Base-by-base conservation (phyloP, 2,329 filamentous ascomycete genomes). In the Aspergillus jensenii region DNA sequence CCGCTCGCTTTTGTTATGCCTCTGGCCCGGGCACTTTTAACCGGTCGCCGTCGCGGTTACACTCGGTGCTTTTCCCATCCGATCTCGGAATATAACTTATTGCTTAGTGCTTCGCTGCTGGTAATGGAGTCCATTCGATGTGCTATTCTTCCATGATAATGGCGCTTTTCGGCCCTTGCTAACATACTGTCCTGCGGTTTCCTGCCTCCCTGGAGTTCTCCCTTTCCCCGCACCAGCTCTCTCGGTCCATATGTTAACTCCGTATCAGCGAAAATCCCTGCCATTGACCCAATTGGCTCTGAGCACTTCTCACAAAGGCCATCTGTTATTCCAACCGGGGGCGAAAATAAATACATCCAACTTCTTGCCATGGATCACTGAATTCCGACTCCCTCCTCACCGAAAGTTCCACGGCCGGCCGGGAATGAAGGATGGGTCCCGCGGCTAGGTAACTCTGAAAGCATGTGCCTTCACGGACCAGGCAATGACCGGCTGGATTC, bases 401-500 rank as follows among this genome's bases (percentile, higher is more conserved):
- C 27, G 45, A 52, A 31, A 11, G 27, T 47, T 39, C 56, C 59
- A 57, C 59, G 56, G 61, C 57, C 52, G 56, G 59, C 31, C 57
- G 55, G 55, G 37, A 53, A 43, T 57, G 40, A 33, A 8, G 4
- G 35, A 14, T 37, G 14, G 23, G 23, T 39, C 39, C 56, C 51
- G 56, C 56, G 56, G 56, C 47, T 55, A 55, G 8, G 23, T 25
- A 25, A 25, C 23, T 8, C 43, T 21, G 31, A 50, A 54, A 31
- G 27, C 44, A 44, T 58, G 44, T 25, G 40, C 33, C 19, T 31
- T 41, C 40, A 50, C 14, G 14, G 25, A 7, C 14, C 3, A 19
- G 31, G 31, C 19, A 15, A n/a, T 54, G 31, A 44, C 27, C 14
- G 44, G 19, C 25, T 25, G 3, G 52, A n/a, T 58, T 72, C 69